phyloP scores from a whole-genome alignment of 495 filamentous ascomycete genomes.

The Trichoderma gamsii region DNA sequence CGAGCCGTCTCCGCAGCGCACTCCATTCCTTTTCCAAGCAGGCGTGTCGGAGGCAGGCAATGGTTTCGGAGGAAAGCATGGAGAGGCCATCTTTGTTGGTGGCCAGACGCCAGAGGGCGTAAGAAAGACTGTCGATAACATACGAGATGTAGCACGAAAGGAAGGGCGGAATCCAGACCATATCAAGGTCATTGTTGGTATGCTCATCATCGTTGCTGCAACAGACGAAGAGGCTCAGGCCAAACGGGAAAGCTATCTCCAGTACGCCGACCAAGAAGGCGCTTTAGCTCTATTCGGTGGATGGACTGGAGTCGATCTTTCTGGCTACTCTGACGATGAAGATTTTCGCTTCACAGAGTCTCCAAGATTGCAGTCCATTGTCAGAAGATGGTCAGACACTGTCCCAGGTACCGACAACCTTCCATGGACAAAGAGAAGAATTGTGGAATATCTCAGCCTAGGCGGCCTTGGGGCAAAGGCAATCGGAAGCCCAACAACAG shows the following conservation, averaged over 20 bases:
- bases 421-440: constrained; percentile 46
- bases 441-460: constrained; percentile 52
- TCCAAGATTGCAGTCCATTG: constrained; percentile 9
- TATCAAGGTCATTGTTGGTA: constrained; percentile 55
- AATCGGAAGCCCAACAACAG: constrained; percentile 50
- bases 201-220: constrained; percentile 50
- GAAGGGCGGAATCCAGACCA: constrained; percentile 48
- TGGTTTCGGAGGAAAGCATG: constrained; percentile 54
- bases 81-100: constrained; percentile 59
- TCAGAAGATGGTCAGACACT: constrained; percentile 24
- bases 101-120: constrained; percentile 47
- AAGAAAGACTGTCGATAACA: constrained; percentile 47
- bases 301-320: constrained; percentile 59
- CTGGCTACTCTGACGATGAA: constrained; percentile 49
- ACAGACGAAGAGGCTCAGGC: constrained; percentile 52
- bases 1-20: constrained; percentile 57
- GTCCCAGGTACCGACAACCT: constrained; percentile 45
- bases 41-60: constrained; percentile 54
- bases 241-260: constrained; percentile 47
- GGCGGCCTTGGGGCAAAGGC: constrained; percentile 50
- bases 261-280: constrained; percentile 49
- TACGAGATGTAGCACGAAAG: constrained; percentile 45
- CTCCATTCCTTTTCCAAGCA: constrained; percentile 59
- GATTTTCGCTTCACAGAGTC: constrained; percentile 49
- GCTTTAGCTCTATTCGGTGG: constrained; percentile 54